Evolutionary conservation across 805 yeast species (phyloP), one percentile per base, ranked within the genome.

Genomic region (Kodamaea kaohsiungensis): DNA sequence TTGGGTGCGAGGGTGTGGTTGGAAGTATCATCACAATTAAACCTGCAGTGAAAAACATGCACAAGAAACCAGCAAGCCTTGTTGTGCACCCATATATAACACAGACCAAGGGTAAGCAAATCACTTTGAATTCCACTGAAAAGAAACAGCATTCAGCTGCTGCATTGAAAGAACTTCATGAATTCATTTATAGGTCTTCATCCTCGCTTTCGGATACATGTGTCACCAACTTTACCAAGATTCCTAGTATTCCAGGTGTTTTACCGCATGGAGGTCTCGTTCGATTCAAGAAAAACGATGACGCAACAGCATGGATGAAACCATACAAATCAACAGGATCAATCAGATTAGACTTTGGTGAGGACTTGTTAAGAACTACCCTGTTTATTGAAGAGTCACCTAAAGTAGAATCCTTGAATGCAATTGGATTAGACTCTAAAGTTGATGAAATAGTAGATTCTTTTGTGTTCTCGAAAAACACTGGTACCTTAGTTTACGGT

Each of bases 401-500:
- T n/a, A 33, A 38, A 7, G 12, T 19, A n/a, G 39, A 22, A 16
- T 13, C 18, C 7, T n/a, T 43, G 35, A 30, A 10, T 8, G 79
- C 84, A 3, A 81, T 88, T 42, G 96, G 95, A 0, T 75, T 85
- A 46, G 86, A 84, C 27, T 61, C 68, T 2, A 61, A 75, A 5
- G 59, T 86, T 9, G 68, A 65, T 0, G 69, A 72, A 3, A 61
- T 84, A 9, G 59, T 69, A 6, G 75, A 74, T 7, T 65, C 78
- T 0, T 61, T 85, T 2, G 62, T 73, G 6, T 67, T 78, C 42
- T 80, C 73, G 27, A 63, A 80, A 6, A 77, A 76, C 49, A 65
- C 78, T 7, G 89, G 93, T 1, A 72, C 84, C 0, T 70, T 91
- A 52, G 62, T 92, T 0, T 79, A 84, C 59, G 98, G 98, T 0